phyloP scores from a whole-genome alignment of 306 rosid species.

The Comarum palustre region DNA sequence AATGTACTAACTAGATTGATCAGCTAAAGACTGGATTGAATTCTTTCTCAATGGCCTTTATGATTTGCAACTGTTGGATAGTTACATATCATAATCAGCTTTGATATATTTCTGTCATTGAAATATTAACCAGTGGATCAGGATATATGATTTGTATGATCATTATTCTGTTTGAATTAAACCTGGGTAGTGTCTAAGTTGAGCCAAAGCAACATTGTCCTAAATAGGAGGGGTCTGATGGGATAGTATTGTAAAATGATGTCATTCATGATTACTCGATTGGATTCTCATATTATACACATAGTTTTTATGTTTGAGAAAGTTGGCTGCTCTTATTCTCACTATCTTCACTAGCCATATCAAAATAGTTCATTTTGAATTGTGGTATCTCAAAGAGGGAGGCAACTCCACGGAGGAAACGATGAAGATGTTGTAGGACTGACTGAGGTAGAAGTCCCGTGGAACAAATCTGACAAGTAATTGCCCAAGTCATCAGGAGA shows the following conservation, averaged over 20 bases:
- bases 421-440: conserved; percentile 20
- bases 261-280: background rate
- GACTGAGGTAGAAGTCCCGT: conserved; percentile 31
- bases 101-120: background rate
- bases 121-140: background rate
- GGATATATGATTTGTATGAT: background rate
- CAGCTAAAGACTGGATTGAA: background rate
- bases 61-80: conserved; percentile 5
- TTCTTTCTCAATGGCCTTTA: background rate
- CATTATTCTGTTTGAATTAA: background rate
- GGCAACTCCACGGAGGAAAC: conserved; percentile 13
- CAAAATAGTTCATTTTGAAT: conserved; percentile 9
- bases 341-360: background rate
- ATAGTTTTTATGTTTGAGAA: background rate
- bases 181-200: background rate
- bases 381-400: background rate
- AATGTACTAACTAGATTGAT: background rate
- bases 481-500: conserved; percentile 54
- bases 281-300: background rate
- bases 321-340: background rate
- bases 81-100: background rate
- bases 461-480: conserved; percentile 51
- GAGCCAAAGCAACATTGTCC: background rate
- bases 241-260: background rate
- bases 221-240: background rate